Evolutionary conservation across 768 basidiomycete species (phyloP), one percentile per base, ranked within the genome.

Genomic region (Auricularia cornea): DNA sequence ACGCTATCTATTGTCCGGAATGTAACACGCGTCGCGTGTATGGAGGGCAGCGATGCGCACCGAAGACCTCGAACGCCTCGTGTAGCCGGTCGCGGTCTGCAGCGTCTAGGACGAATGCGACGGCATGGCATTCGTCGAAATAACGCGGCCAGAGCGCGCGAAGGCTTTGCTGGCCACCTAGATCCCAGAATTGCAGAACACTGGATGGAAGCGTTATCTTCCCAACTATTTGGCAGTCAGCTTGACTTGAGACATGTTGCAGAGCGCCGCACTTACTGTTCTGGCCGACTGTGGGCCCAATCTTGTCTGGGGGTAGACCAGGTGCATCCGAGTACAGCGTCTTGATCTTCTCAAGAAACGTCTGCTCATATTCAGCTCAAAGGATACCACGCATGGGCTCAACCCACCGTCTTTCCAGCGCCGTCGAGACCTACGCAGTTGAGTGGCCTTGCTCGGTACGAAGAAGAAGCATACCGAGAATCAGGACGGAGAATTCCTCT

Each of bases 31-130:
- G 30, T 60, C 62, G 63, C 35, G 10, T 32, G 52, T 16, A 30
- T 48, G 31, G 59, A 59, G 23, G 54, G 44, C 41, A 60, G 28
- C 28, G 12, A 16, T 4, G 75, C 90, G 63, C 74, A 97, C 96
- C 94, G 69, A 99, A 98, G 8, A 94, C 95, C 66, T 93, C 90
- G 96, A 96, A 98, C 18, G 93, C 92, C 79, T 98, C 97, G 59
- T 87, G 84, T 30, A 98, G 78, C 41, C 96, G 79, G 69, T 92
- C 93, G 35, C 87, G 78, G 78, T 99, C 96, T 66, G 89, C 84
- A 10, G 94, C 93, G 73, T 99, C 97, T 60, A 99, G 85, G 60
- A 98, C 90, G 69, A 92, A 99, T 44, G 90, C 93, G 54, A 98
- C 92, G 8, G 95, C 96, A 73, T 99, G 96, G 67, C 94, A 97